Conservation (phyloP, 2,329 filamentous ascomycete species). For the Stagonosporopsis tanaceti region DNA sequence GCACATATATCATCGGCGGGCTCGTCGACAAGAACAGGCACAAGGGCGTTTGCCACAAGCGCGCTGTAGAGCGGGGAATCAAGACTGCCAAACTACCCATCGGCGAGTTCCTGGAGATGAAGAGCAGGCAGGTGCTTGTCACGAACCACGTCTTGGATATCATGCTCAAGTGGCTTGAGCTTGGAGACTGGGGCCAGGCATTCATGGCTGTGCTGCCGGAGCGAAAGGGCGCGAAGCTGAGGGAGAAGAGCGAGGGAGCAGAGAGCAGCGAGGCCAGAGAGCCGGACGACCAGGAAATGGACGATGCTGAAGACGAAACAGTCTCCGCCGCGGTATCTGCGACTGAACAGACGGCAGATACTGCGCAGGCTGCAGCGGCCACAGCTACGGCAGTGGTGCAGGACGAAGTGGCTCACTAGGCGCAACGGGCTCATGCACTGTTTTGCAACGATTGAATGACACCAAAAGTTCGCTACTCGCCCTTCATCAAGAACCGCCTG, state of each 20-base stretch:
- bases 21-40: constrained; percentile 96
- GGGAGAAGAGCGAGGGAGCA: constrained; percentile 33
- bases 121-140: constrained; percentile 82
- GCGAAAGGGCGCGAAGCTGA: constrained; percentile 81
- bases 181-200: constrained; percentile 87
- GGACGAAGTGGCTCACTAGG: constrained; percentile 7
- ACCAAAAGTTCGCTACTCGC: constrained; percentile 19
- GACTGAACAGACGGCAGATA: constrained; percentile 12
- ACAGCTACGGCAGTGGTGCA: constrained; percentile 3
- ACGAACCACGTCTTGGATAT: constrained; percentile 98
- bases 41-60: constrained; percentile 90
- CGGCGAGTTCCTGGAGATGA: constrained; percentile 93
- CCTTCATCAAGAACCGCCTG: constrained; percentile 28
- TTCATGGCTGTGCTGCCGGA: constrained; percentile 90
- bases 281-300: constrained; percentile 22
- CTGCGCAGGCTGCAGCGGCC: constrained; percentile 7
- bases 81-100: constrained; percentile 92
- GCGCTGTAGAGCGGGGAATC: constrained; percentile 76
- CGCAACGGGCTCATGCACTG: background rate
- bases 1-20: constrained; percentile 91
- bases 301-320: constrained; percentile 20
- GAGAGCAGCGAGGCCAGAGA: constrained; percentile 24
- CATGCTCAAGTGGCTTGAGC: constrained; percentile 91
- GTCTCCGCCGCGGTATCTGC: background rate
- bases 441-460: constrained; percentile 4